Evolutionary conservation across 768 basidiomycete species (phyloP).

Genomic region (Amanita molliuscula): DNA sequence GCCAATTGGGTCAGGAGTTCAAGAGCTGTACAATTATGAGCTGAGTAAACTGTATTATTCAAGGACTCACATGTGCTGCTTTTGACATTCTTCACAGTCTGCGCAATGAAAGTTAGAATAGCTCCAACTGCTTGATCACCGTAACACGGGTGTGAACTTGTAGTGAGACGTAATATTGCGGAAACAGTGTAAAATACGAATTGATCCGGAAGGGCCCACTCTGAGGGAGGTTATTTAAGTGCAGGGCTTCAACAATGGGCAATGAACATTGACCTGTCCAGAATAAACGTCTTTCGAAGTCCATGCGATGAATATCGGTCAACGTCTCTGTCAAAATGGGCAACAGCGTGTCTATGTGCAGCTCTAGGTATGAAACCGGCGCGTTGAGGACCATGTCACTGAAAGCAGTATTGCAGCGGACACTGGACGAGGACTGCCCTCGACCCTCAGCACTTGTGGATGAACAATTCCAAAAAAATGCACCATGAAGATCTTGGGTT

Average conservation of each 20-base stretch:
- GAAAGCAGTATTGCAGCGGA: conserved; percentile 78
- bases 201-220: conserved; percentile 83
- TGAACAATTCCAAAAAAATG: conserved; percentile 3
- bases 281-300: conserved; percentile 69
- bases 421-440: conserved; percentile 52
- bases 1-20: conserved; percentile 65
- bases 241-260: background rate
- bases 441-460: background rate
- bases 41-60: background rate
- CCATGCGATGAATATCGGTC: conserved; percentile 59
- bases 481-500: conserved; percentile 9
- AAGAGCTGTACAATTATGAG: conserved; percentile 34
- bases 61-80: conserved; percentile 42
- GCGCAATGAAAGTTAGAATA: conserved; percentile 49
- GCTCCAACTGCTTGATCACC: conserved; percentile 41
- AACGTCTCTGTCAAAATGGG: conserved; percentile 58
- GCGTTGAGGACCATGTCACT: conserved; percentile 67
- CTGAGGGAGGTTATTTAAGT: conserved; percentile 24
- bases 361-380: conserved; percentile 38
- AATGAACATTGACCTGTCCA: conserved; percentile 55
- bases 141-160: conserved; percentile 40
- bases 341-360: conserved; percentile 43
- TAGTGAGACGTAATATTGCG: conserved; percentile 53
- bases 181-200: conserved; percentile 72
- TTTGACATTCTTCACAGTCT: conserved; percentile 46